Percentiles rank a stretch among this genome's conserved stretches.
Conservation (phyloP, 306 rosid species). For the Acacia confusa region DNA sequence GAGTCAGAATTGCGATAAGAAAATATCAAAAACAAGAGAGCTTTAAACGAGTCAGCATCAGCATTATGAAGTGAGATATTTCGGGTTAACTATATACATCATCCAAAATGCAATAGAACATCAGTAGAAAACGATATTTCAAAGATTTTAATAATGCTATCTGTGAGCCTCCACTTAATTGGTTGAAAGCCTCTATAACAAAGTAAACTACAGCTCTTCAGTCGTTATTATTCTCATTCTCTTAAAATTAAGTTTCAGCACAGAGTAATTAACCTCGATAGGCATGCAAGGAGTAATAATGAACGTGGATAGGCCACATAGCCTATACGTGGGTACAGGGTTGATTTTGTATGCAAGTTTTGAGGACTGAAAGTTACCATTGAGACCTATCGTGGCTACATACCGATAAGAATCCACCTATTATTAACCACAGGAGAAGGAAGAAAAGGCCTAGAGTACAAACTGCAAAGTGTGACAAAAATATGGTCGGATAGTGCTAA, state of each 20-base stretch:
- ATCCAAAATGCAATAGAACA: neutral
- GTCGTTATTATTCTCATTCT: no score
- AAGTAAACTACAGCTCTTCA: no score
- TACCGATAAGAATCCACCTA: neutral
- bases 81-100: neutral
- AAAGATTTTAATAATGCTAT: neutral
- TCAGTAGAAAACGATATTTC: neutral
- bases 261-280: neutral
- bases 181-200: neutral
- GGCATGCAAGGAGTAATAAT: neutral
- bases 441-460: neutral
- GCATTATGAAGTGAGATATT: neutral
- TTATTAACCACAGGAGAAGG: neutral
- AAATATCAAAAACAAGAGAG: neutral
- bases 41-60: neutral
- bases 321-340: neutral
- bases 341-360: neutral
- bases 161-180: neutral
- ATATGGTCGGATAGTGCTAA: neutral
- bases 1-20: slow-evolving; percentile 1
- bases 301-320: neutral
- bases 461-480: neutral
- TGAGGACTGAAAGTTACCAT: neutral
- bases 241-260: no score
- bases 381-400: neutral